Evolutionary conservation across 2,329 filamentous ascomycete species (phyloP), one percentile per base, ranked within the genome.

Genomic region (Pyrenochaeta sp.): DNA sequence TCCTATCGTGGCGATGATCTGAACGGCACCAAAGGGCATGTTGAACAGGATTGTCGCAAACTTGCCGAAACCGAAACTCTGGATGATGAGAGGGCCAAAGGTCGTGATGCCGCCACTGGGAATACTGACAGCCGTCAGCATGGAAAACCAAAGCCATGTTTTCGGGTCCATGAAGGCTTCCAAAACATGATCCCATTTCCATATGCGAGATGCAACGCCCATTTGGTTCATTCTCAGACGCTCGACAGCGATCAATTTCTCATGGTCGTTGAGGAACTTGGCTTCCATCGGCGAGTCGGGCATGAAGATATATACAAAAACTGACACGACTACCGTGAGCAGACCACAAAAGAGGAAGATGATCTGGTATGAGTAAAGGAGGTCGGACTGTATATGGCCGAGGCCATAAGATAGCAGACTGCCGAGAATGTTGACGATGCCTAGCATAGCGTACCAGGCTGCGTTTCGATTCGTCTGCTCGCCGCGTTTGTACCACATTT

Each of bases 211-310:
- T 7, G 74, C 73, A n/a, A 80, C 75, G 47, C 78, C 78, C 69
- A 75, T 78, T 58, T 78, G 77, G 52, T 81, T 80, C 73, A 75
- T 76, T 3, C 77, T 65, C 19, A 81, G 64, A 6, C 86, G 79
- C 66, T 89, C 86, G 10, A 88, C 81, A 0, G 86, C 86, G 9
- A 88, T 75, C 0, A 86, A 66, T 54, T 85, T 87, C 45, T 89
- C 86, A 13, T 84, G 78, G 3, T 83, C 80, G 0, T 76, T 79
- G 1, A 89, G 78, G 48, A 88, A 89, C 22, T 82, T 85, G 1
- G 86, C 82, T 24, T 85, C 81, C 67, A 88, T 83, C 0, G 88
- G 88, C 0, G 86, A 88, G 64, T 90, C 88, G 0, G 88, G 88
- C 81, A 90, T 87, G 50, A 84, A 83, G 19, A 83, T 56, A 43